phyloP scores from a whole-genome alignment of 202 grass and related monocot species.

The Schoenoplectus triqueter region DNA sequence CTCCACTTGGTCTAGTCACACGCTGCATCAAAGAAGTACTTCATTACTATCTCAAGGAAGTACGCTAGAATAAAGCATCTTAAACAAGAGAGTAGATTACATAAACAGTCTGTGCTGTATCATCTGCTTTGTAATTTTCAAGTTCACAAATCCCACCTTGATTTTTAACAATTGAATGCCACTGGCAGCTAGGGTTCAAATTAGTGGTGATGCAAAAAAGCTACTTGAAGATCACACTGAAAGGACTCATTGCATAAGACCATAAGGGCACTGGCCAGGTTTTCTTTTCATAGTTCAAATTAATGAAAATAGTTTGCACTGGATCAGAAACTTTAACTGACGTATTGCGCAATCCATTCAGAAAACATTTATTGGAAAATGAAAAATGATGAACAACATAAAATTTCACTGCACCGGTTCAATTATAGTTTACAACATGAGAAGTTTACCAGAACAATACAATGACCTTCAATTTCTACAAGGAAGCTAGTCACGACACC shows the following conservation, averaged over 20 bases:
- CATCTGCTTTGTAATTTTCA: slow-evolving; percentile 8
- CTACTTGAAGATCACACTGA: not conserved
- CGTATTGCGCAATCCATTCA: not conserved
- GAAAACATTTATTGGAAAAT: not conserved
- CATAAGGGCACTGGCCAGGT: not conserved
- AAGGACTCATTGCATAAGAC: not conserved
- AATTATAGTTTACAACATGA: not conserved
- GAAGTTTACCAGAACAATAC: not conserved
- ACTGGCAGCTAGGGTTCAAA: not conserved
- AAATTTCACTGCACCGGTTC: not conserved
- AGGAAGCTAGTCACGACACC: not conserved
- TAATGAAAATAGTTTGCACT: not conserved
- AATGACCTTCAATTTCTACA: not conserved
- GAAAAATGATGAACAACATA: not conserved
- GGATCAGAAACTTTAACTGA: not conserved
- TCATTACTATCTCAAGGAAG: not conserved
- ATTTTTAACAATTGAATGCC: not conserved
- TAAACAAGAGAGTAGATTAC: not conserved
- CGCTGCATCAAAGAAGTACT: slow-evolving; percentile 48
- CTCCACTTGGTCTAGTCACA: slow-evolving; percentile 83
- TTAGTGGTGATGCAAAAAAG: not conserved
- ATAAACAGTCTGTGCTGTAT: not conserved
- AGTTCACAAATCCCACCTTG: not conserved
- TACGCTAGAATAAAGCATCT: not conserved
- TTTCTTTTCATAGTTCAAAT: not conserved